Evolutionary conservation across 2,329 filamentous ascomycete genomes (phyloP), one percentile per base, ranked within the genome.

Genomic region (Drechslera avenae): DNA sequence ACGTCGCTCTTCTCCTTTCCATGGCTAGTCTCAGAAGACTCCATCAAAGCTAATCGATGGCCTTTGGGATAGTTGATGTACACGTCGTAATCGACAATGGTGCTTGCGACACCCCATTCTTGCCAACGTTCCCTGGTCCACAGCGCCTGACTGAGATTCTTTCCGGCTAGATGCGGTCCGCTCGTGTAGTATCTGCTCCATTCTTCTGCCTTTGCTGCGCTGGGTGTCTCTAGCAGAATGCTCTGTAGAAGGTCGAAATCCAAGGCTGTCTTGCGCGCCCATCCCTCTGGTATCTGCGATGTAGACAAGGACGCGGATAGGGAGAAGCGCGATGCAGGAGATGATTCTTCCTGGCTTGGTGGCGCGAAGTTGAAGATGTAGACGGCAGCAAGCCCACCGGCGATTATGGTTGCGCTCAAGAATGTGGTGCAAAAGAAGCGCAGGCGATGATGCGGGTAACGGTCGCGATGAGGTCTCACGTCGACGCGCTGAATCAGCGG

Each of bases 381-480:
- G 46, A 77, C 54, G 3, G 75, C 62, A 28, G 73, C 67, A 16
- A 67, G 57, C 23, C 75, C 58, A 31, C 74, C 74, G 13, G 73
- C 52, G 36, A 76, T 52, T n/a, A 76, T 72, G 5, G 75, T 61
- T 7, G 57, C 50, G 31, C 62, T 53, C 5, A 79, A 67, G 17
- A 82, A 79, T 49, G 89, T 77, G 34, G 84, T 87, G 68, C 85
- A 89, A 71, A 88, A 84, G 50, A 86, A 83, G 42, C 87, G 85
- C 37, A 86, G 69, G 21, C 80, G 81, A 58, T 82, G 78, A 60
- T 88, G 84, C 5, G 72, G 69, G 50, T 76, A 76, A 39, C 74
- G 71, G 48, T 72, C 68, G 86, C 60, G 85, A 78, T 62, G 78
- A 77, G 52, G 78, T 76, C 55, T 81, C 71, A 51, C 78, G 78